Conservation (phyloP, 371 early-diverging fungal species). For the Rhizopus sp. region DNA sequence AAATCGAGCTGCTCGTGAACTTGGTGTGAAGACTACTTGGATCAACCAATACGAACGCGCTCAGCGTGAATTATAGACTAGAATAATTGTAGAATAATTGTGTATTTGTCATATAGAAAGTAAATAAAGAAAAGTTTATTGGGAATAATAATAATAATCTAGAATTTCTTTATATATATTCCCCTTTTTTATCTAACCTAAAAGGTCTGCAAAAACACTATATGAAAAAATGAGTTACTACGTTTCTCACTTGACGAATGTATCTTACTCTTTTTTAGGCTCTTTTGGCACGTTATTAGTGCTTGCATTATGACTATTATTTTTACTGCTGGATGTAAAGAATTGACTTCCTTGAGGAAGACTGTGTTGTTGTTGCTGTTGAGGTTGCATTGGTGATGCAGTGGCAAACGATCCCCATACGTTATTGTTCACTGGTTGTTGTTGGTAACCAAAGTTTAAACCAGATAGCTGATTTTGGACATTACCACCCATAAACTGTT, state of each 20-base stretch:
- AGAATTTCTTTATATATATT: background rate
- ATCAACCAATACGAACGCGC: no score
- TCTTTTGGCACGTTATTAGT: conserved; percentile 8
- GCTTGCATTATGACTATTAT: background rate
- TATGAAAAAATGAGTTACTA: conserved; percentile 12
- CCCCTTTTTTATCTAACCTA: conserved; percentile 23
- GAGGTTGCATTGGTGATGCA: conserved; percentile 18
- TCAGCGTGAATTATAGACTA: no score
- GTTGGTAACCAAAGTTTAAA: conserved; percentile 27
- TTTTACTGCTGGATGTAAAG: conserved; percentile 18
- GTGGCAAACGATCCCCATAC: conserved; percentile 25
- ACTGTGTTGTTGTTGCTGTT: conserved; percentile 14
- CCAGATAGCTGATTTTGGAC: conserved; percentile 43
- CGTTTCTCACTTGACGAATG: background rate
- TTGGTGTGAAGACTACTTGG: no score
- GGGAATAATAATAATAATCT: no score
- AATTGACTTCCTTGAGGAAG: conserved; percentile 51
- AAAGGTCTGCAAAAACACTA: conserved; percentile 51
- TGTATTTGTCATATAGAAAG: no score
- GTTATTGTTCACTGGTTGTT: background rate
- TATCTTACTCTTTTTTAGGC: conserved; percentile 32
- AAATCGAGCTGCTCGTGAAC: no score
- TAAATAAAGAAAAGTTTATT: no score
- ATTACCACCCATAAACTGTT: conserved; percentile 18
- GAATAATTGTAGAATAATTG: no score